Conservation (phyloP, 495 filamentous ascomycete species). For the Amphirosellinia nigrospora region DNA sequence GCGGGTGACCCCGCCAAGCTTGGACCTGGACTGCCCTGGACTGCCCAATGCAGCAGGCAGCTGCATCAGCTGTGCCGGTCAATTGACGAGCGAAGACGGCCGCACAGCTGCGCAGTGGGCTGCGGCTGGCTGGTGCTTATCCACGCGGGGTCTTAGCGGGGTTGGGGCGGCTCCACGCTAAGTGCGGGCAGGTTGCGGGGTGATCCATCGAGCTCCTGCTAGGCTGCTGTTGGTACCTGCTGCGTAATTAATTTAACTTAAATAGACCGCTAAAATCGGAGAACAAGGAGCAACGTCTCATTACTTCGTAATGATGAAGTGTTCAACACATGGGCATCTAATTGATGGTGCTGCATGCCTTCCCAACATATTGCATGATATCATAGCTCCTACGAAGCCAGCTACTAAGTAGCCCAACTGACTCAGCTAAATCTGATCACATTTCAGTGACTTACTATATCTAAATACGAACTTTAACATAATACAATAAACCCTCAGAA, state of each 20-base stretch:
- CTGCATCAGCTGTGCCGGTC: conserved; percentile 21
- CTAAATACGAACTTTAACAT: neutral
- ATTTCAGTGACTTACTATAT: neutral
- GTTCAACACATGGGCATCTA: neutral
- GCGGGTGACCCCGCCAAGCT: conserved; percentile 11
- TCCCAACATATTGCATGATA: neutral
- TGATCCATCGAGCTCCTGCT: conserved; percentile 2
- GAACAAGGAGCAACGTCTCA: neutral
- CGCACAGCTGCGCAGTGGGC: conserved; percentile 7
- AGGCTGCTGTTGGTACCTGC: neutral
- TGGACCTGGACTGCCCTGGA: neutral
- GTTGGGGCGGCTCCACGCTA: conserved; percentile 1
- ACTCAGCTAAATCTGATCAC: neutral
- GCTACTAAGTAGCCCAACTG: neutral
- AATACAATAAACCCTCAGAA: no score
- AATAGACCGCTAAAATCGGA: no score
- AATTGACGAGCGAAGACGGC: conserved; percentile 13
- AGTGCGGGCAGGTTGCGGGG: conserved; percentile 7
- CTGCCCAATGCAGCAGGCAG: conserved; percentile 22
- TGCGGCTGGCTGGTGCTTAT: conserved; percentile 13
- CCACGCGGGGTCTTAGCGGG: conserved; percentile 9
- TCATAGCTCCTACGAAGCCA: neutral
- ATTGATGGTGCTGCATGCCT: neutral
- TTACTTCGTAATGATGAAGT: neutral
- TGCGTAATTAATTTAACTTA: no score